phyloP scores from a whole-genome alignment of 352 stramenopile genomes.

The Pythium brachiatum region DNA sequence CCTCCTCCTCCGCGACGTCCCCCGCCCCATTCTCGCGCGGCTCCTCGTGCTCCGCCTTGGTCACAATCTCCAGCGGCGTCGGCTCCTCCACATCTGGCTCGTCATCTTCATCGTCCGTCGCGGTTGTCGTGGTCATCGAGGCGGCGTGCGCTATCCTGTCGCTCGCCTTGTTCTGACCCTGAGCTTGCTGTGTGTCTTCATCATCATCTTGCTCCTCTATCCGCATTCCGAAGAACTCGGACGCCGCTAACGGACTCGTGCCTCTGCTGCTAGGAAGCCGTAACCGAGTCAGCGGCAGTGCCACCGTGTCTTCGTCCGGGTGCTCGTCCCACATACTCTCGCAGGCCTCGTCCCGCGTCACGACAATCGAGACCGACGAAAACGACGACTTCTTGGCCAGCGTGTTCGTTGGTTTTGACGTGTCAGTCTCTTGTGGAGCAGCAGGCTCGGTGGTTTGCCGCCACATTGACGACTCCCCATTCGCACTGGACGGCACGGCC shows the following conservation, averaged over 20 bases:
- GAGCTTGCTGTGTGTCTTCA: conserved; percentile 24
- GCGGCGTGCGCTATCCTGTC: conserved; percentile 11
- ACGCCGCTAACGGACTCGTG: conserved; percentile 1
- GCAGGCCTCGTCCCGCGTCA: conserved; percentile 75
- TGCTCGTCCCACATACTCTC: conserved; percentile 75
- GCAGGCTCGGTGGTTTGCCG: background rate
- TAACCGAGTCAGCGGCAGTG: conserved; percentile 1
- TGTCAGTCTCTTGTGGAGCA: background rate
- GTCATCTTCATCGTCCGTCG: conserved; percentile 18
- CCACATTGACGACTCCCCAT: conserved; percentile 13
- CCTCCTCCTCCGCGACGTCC: background rate
- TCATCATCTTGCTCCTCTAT: conserved; percentile 31
- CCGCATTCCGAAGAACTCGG: conserved; percentile 16
- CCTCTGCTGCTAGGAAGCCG: background rate
- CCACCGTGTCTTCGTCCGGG: conserved; percentile 34
- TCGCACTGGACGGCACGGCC: background rate
- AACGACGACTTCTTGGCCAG: conserved; percentile 20
- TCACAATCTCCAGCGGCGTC: conserved; percentile 17
- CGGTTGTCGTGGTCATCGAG: background rate
- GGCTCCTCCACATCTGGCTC: conserved; percentile 22
- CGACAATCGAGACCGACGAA: conserved; percentile 20
- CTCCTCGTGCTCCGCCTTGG: background rate
- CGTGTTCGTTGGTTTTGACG: background rate
- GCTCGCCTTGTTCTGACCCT: conserved; percentile 16
- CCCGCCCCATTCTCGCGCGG: background rate